phyloP scores from a whole-genome alignment of 345 rosid species.

The Populus tremula region DNA sequence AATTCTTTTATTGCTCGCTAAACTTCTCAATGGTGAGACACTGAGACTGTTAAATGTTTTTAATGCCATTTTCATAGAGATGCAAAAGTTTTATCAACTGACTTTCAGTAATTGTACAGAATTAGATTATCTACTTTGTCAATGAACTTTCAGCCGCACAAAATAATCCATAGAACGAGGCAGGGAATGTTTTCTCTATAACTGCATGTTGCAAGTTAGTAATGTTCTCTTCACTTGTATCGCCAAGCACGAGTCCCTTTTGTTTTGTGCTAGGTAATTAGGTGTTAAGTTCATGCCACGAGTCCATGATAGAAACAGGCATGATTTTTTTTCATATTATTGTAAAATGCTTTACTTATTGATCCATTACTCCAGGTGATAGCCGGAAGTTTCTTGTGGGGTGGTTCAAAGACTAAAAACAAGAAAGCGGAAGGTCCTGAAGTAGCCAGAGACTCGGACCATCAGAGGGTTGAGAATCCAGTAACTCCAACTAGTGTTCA shows the following conservation, averaged over 20 bases:
- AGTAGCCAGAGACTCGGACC: conserved; percentile 39
- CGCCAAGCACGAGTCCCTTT: neutral
- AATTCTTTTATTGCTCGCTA: neutral
- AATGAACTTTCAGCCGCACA: neutral
- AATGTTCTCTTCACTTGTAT: too few species aligned
- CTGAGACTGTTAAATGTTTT: neutral
- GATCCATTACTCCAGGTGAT: conserved; percentile 53
- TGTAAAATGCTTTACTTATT: neutral
- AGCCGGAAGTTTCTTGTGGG: conserved; percentile 89
- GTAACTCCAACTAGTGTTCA: conserved; percentile 39
- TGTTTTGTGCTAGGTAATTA: neutral
- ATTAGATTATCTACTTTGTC: neutral
- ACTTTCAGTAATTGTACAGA: neutral
- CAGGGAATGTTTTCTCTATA: neutral
- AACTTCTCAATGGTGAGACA: neutral
- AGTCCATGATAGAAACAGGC: neutral
- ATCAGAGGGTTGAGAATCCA: conserved; percentile 41
- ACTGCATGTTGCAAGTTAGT: neutral
- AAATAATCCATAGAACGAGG: neutral
- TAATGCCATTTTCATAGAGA: neutral
- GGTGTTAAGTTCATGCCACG: neutral
- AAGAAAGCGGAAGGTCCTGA: conserved; percentile 59
- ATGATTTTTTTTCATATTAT: neutral
- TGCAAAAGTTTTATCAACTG: neutral
- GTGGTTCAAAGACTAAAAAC: conserved; percentile 67